Base-by-base conservation (phyloP, 257 asterid genomes). In the Solanum acaule region DNA sequence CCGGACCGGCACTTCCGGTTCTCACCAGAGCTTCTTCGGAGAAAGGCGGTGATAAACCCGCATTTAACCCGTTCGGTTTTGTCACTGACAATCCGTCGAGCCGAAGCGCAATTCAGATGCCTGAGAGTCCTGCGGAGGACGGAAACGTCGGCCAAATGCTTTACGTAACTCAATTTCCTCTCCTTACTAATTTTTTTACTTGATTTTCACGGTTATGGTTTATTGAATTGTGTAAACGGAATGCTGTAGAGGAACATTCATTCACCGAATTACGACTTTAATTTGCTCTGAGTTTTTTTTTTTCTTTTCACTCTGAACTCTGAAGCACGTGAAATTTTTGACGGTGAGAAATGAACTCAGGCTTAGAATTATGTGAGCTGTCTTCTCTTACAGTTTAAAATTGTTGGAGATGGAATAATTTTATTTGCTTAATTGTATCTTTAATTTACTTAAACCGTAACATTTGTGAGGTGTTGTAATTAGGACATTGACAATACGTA, bases 71-170 rank as follows among this genome's bases (percentile, higher is more conserved):
- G 13, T 96, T 97, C 88, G 99, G 99, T 3, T 97, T 97, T 91
- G 98, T 96, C 88, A 97, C 99, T 23, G 98, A 97, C 84, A 97
- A 97, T 90, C 98, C 96, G 22, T 97, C 99, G 4, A 97, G 98
- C 78, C 93, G 98, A 65, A 92, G 91, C 90, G 99, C 99, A 42
- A 97, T 97, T 89, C 99, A 97, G 93, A 95, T 97, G 81, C 98
- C 98, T 5, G 98, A 95, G 87, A 91, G 95, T 27, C 99, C 99
- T 1, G 99, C 99, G 10, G 99, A 97, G 91, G 98, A 96, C 87
- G 98, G 99, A 84, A 97, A 97, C 87, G 99, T 96, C 52, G 99
- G 99, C 59, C 99, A 97, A 92, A 90, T 97, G 98, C 98, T 95
- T 87, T 93, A 95, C 86, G 98, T 97, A 93, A 92, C 70, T 71